Conservation (phyloP, 768 basidiomycete genomes). For the Amanita thiersii region DNA sequence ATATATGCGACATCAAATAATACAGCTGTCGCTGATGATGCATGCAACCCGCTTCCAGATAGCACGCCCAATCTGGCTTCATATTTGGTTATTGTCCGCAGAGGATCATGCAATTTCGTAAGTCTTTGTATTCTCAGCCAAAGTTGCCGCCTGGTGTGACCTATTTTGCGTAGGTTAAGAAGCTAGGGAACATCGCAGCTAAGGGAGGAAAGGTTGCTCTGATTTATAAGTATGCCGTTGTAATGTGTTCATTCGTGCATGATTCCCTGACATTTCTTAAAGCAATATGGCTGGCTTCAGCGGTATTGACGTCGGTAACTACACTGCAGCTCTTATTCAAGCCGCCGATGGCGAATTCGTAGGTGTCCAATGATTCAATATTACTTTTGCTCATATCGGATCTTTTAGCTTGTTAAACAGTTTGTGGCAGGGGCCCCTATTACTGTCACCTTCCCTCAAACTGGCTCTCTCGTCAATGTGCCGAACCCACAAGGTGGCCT, state of each 20-base stretch:
- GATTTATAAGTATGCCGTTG: slow-evolving; percentile 44
- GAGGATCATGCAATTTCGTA: slow-evolving; percentile 53
- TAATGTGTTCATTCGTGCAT: neutral
- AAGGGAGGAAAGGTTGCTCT: slow-evolving; percentile 41
- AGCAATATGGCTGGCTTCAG: slow-evolving; percentile 44
- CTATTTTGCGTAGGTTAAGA: slow-evolving; percentile 27
- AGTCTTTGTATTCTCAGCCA: slow-evolving; percentile 11
- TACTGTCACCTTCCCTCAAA: slow-evolving; percentile 40
- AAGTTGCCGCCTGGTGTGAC: neutral
- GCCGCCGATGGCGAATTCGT: slow-evolving; percentile 49
- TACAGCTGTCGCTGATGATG: slow-evolving; percentile 44
- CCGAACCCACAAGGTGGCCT: slow-evolving; percentile 47
- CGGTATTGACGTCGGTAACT: slow-evolving; percentile 35
- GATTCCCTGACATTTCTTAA: neutral
- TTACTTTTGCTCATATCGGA: no score
- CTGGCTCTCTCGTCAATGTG: slow-evolving; percentile 31
- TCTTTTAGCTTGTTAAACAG: slow-evolving; percentile 41
- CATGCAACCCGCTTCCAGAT: slow-evolving; percentile 49
- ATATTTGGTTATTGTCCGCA: slow-evolving; percentile 47
- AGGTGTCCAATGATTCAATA: slow-evolving; percentile 14
- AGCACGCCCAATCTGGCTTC: slow-evolving; percentile 44
- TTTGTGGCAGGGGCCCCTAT: slow-evolving; percentile 35
- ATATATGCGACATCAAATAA: slow-evolving; percentile 56
- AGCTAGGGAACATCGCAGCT: slow-evolving; percentile 43
- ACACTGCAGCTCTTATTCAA: slow-evolving; percentile 42